Base-by-base conservation (phyloP, 805 yeast genomes). In the Sporopachydermia quercuum region DNA sequence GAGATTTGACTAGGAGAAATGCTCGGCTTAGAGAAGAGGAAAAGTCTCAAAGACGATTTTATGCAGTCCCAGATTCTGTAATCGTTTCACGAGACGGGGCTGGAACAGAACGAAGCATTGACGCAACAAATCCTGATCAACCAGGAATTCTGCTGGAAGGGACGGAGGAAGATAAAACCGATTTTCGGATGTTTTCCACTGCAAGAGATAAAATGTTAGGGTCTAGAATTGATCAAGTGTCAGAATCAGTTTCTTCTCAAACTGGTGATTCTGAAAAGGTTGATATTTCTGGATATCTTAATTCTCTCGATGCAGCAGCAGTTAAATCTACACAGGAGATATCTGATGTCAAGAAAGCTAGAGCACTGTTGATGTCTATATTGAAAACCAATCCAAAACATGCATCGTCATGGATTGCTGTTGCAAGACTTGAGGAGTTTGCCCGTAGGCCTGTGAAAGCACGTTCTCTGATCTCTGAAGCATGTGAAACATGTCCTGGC, bases 361-460 rank as follows among this genome's bases (percentile, higher is more conserved):
- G 91, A 30, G 51, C 65, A 2, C 61, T 85, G 5, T 63, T 87
- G 37, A 61, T 70, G n/a, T 76, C 85, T 2, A 67, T 82, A 46
- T 65, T 93, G 27, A 72, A 70, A 46, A 61, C 84, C 0, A 79
- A 83, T 48, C 95, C 96, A 0, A 57, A 60, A 35, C 78, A 76
- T 42, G 71, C 94, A 0, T 71, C 71, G 37, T 82, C 80, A 3
- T 89, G 95, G 94, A 80, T 89, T 16, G 84, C 93, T 0, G 72
- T 85, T 37, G 93, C 95, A 0, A 59, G 84, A 37, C 53, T 85
- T 5, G 97, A 89, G 51, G 79, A 73, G 46, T 69, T 67, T 36
- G 78, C 77, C 1, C 66, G 66, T 36, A 75, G 74, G 39, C 62
- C 63, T 40, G 58, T 58, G 3, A 56, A 56, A 11, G 96, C 97